Base-by-base conservation (phyloP, 352 stramenopile species). In the Pythium periplocum region DNA sequence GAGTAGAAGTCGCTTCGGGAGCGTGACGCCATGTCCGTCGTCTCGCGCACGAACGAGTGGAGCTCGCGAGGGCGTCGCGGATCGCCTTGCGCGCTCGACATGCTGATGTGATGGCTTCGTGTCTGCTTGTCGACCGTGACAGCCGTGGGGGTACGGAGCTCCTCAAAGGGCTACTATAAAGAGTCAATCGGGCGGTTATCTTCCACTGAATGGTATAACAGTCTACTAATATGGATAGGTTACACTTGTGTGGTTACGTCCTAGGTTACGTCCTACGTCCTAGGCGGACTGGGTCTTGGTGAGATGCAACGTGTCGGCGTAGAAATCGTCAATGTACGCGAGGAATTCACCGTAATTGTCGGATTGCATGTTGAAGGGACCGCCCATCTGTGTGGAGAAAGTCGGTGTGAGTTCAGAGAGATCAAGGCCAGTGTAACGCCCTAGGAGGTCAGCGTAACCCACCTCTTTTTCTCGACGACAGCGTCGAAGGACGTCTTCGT, bases 311-410 rank as follows among this genome's bases (percentile, higher is more conserved):
- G 60, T 67, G 39, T 78, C 68, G 48, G 70, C 68, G 56, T 87
- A 85, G 51, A 89, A 89, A 4, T 53, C 63, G 58, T 89, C 78
- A 34, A 89, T 87, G 60, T 84, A 86, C 8, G 70, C 65, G 34
- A 89, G 63, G 51, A 89, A 86, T 44, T 78, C 73, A 32, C 55
- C 55, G 48, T 76, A 73, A 17, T 53, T 58, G 31, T 83, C 61
- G 6, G 61, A 66, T 34, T 75, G 61, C 53, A 64, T 65, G 53
- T 74, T 71, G 60, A 74, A 69, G 5, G 55, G 47, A 11, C 56
- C 48, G 11, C 39, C 50, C 1, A 51, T 9, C 35, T 68, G 34
- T 37, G 45, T 32, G 17, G 17, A 26, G 17, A 26, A 26, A 26
- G 17, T 26, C 17, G 17, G 17, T 26, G 17, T 26, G 17, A 26